Conservation (phyloP, 192 early-diverging fungal species). For the Coemansia sp. region DNA sequence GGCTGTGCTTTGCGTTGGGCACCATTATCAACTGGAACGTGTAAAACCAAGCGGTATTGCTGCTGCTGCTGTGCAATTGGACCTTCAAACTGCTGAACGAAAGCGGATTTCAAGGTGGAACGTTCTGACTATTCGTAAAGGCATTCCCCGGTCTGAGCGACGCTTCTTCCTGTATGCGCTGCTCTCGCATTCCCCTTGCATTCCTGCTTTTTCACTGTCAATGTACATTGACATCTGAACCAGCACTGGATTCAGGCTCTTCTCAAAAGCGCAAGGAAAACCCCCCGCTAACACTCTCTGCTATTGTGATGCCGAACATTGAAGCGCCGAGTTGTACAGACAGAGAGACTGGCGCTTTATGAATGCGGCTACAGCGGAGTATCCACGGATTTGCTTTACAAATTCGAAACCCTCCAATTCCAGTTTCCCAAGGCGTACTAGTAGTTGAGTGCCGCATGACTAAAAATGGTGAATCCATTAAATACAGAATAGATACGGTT, state of each 20-base stretch:
- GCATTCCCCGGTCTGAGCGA: neutral
- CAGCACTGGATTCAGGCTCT: neutral
- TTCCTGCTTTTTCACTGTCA: neutral
- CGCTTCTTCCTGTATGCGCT: neutral
- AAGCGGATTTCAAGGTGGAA: too few relatives aligned
- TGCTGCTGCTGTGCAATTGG: neutral
- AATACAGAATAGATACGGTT: neutral
- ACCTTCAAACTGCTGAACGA: neutral
- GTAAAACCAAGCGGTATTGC: neutral
- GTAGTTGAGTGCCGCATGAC: neutral
- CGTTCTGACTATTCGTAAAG: too few relatives aligned
- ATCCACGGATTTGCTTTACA: neutral
- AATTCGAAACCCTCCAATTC: neutral
- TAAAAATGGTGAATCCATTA: neutral
- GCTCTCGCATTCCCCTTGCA: neutral
- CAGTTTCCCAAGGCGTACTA: neutral
- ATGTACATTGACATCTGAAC: neutral
- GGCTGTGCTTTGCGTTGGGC: too few relatives aligned
- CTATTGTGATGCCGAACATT: neutral
- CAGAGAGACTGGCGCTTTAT: too few relatives aligned
- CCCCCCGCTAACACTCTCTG: neutral
- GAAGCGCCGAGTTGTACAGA: too few relatives aligned
- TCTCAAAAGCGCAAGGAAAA: neutral
- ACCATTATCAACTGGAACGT: neutral
- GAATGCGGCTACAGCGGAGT: too few relatives aligned